Evolutionary conservation across 345 rosid genomes (phyloP).

Genomic region (Eucalyptus viminalis): DNA sequence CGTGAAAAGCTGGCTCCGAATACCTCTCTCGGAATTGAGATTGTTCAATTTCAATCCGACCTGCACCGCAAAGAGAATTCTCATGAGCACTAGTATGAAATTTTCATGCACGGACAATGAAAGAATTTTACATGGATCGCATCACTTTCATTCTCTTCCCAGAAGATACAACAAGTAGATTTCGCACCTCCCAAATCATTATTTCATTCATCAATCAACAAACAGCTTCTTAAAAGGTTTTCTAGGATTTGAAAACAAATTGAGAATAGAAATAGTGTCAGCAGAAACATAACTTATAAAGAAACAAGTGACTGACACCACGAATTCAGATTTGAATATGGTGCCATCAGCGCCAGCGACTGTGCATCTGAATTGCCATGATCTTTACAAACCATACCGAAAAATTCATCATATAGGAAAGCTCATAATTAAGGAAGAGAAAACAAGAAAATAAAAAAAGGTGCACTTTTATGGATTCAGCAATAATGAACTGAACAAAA

Average conservation of each 20-base stretch:
- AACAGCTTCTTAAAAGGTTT: not conserved
- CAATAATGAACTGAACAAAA: not conserved
- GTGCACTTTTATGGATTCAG: not conserved
- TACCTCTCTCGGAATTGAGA: not conserved
- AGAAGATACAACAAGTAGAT: not conserved
- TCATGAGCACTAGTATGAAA: not conserved
- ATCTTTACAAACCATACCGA: not conserved
- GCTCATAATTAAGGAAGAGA: not conserved
- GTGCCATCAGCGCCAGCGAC: fast-evolving
- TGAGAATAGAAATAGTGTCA: not conserved
- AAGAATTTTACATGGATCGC: not conserved
- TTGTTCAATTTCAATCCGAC: not conserved
- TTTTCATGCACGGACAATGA: not conserved
- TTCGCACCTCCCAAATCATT: not conserved
- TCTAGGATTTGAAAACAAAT: not conserved
- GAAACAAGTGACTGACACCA: not conserved
- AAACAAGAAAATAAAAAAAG: not conserved
- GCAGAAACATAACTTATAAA: not conserved
- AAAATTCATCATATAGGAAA: not conserved
- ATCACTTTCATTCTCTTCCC: not conserved
- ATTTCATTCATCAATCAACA: fast-evolving
- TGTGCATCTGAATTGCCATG: not conserved
- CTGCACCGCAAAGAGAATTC: not conserved
- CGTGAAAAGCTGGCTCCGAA: not conserved
- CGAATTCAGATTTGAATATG: not conserved